Conservation (phyloP, 176 grass and related monocot genomes). For the Themeda triandra region DNA sequence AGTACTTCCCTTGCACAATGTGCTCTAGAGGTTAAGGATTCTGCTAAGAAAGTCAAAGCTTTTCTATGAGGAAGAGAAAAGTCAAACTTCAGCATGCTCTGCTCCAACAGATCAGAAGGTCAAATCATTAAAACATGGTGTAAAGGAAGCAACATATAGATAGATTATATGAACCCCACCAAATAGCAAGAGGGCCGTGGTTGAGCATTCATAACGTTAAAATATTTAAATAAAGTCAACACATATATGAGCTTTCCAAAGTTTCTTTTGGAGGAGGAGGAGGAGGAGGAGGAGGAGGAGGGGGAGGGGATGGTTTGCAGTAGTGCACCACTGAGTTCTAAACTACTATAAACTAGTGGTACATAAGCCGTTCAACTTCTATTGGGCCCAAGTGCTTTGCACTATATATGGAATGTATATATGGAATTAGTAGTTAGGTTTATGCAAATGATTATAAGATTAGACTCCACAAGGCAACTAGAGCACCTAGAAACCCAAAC, state of each 20-base stretch:
- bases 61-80: neutral
- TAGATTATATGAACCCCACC: neutral
- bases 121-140: constrained; percentile 18
- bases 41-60: constrained; percentile 8
- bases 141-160: neutral
- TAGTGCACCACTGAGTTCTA: constrained; percentile 31
- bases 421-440: constrained; percentile 22
- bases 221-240: constrained; percentile 32
- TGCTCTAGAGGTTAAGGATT: neutral
- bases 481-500: constrained; percentile 46
- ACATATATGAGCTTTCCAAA: constrained; percentile 13
- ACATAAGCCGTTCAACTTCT: constrained; percentile 17
- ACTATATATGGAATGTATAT: constrained; percentile 2
- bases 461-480: constrained; percentile 27
- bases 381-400: constrained; percentile 18
- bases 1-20: neutral
- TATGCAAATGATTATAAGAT: constrained; percentile 24
- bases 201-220: constrained; percentile 10
- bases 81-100: neutral
- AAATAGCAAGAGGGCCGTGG: neutral
- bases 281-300: neutral
- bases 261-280: neutral
- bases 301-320: constrained; percentile 1
- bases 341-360: neutral
- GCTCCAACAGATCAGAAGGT: neutral